These are phyloP conservation scores for Tephrocybe sp. DNA, from an alignment of 768 basidiomycete species.

Conservation along the genomic window DNA sequence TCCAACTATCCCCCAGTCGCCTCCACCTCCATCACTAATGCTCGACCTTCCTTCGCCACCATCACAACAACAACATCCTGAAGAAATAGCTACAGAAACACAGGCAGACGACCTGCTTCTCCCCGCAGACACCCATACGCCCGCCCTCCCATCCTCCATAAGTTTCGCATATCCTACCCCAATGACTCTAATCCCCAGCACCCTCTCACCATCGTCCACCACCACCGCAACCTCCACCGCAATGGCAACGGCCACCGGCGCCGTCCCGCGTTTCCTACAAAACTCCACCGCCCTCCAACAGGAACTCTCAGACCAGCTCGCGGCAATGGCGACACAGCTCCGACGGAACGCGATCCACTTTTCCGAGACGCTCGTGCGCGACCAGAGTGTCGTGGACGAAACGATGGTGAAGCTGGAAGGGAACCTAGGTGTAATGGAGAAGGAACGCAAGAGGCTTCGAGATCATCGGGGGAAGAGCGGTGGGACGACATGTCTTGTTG, in stretches of 20 bases:
- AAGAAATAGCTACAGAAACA: neutral
- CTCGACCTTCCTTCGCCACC: conserved; percentile 14
- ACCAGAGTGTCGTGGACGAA: conserved; percentile 65
- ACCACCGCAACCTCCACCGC: conserved; percentile 23
- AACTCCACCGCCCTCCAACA: conserved; percentile 68
- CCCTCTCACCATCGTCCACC: conserved; percentile 25
- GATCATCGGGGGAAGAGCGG: conserved; percentile 63
- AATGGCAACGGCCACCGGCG: conserved; percentile 22
- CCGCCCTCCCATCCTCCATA: conserved; percentile 16
- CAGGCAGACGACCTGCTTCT: conserved; percentile 39
- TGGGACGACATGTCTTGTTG: conserved; percentile 69
- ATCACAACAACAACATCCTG: neutral
- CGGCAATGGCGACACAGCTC: conserved; percentile 84
- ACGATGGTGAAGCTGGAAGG: conserved; percentile 72
- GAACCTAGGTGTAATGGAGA: conserved; percentile 67
- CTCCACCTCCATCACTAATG: conserved; percentile 19
- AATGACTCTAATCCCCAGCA: conserved; percentile 29
- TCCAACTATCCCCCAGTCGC: conserved; percentile 49
- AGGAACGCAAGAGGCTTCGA: conserved; percentile 57
- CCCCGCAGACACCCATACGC: conserved; percentile 30
- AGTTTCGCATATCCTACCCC: conserved; percentile 3
- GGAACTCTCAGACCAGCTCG: conserved; percentile 70
- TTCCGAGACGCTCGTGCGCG: conserved; percentile 65
- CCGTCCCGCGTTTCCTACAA: conserved; percentile 37
- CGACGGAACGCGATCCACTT: conserved; percentile 83